These are phyloP conservation scores for Zygnema cylindricum DNA, from an alignment of 139 green algal species.

Conservation along the genomic window DNA sequence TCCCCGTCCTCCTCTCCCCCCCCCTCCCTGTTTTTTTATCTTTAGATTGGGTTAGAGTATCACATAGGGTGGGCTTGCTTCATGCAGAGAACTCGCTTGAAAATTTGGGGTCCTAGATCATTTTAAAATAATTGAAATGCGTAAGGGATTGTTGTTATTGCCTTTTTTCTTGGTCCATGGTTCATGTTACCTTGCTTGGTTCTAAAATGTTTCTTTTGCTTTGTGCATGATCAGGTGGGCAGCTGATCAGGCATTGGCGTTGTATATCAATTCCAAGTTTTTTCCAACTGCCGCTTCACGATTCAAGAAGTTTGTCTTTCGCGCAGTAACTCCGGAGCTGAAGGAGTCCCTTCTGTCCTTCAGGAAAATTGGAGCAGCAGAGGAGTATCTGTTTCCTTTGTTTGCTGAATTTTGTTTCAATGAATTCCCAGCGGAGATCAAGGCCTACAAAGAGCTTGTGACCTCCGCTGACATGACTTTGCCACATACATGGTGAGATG, in stretches of 20 bases:
- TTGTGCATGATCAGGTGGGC: conserved; percentile 55
- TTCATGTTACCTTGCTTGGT: no score
- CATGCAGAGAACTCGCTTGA: no score
- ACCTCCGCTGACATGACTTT: conserved; percentile 48
- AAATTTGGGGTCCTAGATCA: no score
- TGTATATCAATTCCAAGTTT: conserved; percentile 54
- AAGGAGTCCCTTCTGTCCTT: background rate
- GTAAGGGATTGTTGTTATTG: no score
- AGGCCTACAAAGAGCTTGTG: conserved; percentile 32
- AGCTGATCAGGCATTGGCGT: conserved; percentile 48
- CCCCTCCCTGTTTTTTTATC: no score
- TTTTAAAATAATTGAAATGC: no score
- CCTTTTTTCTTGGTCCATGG: no score
- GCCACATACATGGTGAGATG: conserved; percentile 54
- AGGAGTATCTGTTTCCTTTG: conserved; percentile 58
- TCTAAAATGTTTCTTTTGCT: no score
- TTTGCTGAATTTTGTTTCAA: conserved; percentile 57
- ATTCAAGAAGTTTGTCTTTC: conserved; percentile 57
- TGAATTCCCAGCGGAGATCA: conserved; percentile 43
- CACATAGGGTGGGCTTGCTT: no score
- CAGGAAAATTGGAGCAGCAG: background rate
- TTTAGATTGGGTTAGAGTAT: no score
- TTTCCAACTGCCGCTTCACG: conserved; percentile 37
- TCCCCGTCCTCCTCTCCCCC: no score
- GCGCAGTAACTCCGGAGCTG: conserved; percentile 22